phyloP scores from a whole-genome alignment of 1,139 yeast genomes.

The Tardiomyces blankii region DNA sequence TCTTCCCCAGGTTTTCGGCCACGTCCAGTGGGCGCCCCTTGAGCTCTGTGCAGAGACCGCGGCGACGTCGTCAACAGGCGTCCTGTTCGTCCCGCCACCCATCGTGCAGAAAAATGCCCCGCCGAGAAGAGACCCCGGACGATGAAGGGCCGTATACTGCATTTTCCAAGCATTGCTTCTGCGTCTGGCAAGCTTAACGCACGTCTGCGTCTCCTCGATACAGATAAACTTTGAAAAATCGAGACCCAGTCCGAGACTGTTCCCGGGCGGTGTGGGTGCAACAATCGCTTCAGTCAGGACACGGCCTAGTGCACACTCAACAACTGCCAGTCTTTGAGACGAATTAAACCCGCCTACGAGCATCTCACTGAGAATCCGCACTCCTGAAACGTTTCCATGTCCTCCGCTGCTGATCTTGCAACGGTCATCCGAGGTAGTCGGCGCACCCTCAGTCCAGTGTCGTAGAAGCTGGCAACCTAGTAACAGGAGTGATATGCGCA shows the following conservation, averaged over 20 bases:
- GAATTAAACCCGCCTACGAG: neutral
- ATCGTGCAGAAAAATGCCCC: neutral
- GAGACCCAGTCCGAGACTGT: neutral
- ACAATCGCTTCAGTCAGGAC: neutral
- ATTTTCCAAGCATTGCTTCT: neutral
- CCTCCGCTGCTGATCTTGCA: neutral
- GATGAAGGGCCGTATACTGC: neutral
- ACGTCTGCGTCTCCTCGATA: neutral
- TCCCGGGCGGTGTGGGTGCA: neutral
- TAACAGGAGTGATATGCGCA: too few species aligned
- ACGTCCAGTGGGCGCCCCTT: neutral
- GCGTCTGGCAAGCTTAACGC: neutral
- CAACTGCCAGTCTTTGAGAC: neutral
- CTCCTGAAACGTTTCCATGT: neutral
- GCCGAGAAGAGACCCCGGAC: neutral
- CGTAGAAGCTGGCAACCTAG: neutral
- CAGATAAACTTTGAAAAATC: neutral
- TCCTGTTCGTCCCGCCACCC: too few species aligned
- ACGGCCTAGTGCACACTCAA: neutral
- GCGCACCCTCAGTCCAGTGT: neutral
- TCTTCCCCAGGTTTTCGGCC: neutral
- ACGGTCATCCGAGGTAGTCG: neutral
- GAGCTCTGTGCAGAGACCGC: neutral
- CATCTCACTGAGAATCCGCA: neutral
- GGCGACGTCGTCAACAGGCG: neutral